Percentiles rank a stretch among this genome's conserved stretches.
phyloP scores from a whole-genome alignment of 208 protist species.

The Porcisia hertigi region DNA sequence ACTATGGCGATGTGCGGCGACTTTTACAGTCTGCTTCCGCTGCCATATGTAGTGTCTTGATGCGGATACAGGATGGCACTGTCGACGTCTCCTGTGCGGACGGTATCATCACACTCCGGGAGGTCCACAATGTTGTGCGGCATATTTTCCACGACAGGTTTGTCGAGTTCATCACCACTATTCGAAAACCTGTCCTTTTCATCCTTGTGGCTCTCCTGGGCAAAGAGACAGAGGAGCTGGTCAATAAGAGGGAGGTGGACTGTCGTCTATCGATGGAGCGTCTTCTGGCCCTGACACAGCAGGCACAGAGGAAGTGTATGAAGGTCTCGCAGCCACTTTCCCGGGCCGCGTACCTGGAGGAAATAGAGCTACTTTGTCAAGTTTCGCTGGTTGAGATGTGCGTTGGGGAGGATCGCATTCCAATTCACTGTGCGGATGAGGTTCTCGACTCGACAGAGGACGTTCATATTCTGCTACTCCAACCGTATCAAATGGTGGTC shows the following conservation, averaged over 20 bases:
- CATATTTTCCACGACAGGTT: slow-evolving; percentile 91
- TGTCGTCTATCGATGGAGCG: slow-evolving; percentile 62
- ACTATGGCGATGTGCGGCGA: slow-evolving; percentile 90
- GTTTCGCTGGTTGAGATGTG: slow-evolving; percentile 84
- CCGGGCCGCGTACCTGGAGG: slow-evolving; percentile 51
- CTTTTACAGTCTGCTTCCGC: slow-evolving; percentile 82
- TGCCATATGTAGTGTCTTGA: slow-evolving; percentile 83
- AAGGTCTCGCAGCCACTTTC: slow-evolving; percentile 7
- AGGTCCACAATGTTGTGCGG: slow-evolving; percentile 77
- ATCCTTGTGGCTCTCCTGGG: slow-evolving; percentile 68
- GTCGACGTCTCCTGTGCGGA: slow-evolving; percentile 23
- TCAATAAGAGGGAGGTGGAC: slow-evolving; percentile 42
- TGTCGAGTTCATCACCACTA: slow-evolving; percentile 81
- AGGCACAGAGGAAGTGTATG: slow-evolving; percentile 36
- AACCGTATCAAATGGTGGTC: slow-evolving; percentile 80
- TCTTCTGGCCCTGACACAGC: slow-evolving; percentile 52
- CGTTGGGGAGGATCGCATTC: slow-evolving; percentile 73
- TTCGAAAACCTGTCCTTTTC: slow-evolving; percentile 70
- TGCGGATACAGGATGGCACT: slow-evolving; percentile 65
- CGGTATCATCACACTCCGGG: slow-evolving; percentile 70
- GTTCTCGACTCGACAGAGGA: slow-evolving; percentile 71
- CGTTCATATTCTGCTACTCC: slow-evolving; percentile 69
- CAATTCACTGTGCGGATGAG: slow-evolving; percentile 44
- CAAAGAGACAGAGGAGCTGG: slow-evolving; percentile 64
- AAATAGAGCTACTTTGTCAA: slow-evolving; percentile 75